Evolutionary conservation across 108 stramenopile species (phyloP).

Genomic region (Nannochloropsis oceanica): DNA sequence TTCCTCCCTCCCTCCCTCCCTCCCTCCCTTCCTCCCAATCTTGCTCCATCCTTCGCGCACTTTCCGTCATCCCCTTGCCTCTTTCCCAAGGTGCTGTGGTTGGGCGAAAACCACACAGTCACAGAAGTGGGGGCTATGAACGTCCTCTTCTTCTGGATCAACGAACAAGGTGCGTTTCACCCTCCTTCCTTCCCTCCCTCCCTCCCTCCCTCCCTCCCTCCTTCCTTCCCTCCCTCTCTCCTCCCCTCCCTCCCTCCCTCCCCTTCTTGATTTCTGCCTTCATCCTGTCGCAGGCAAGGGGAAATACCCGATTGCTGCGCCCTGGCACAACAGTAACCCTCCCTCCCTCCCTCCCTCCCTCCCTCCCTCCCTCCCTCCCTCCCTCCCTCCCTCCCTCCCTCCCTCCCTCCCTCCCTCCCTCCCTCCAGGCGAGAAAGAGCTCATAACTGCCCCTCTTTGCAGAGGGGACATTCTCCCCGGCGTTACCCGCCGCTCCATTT

Average conservation of each 20-base stretch:
- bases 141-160: slow-evolving; percentile 65
- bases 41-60: background rate
- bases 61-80: too few relatives aligned
- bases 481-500: slow-evolving; percentile 67
- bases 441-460: slow-evolving; percentile 66
- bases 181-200: background rate
- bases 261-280: background rate
- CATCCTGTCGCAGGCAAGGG: background rate
- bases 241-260: background rate
- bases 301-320: too few relatives aligned
- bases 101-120: slow-evolving; percentile 64
- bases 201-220: background rate
- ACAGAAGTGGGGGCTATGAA: slow-evolving; percentile 98
- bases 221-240: too few relatives aligned
- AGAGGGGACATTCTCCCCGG: slow-evolving; percentile 80
- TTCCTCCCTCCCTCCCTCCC: background rate
- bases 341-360: too few relatives aligned
- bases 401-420: too few relatives aligned
- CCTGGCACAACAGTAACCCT: too few relatives aligned
- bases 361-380: too few relatives aligned
- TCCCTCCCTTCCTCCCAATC: background rate
- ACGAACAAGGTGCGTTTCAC: slow-evolving; percentile 24
- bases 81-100: slow-evolving; percentile 83
- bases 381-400: too few relatives aligned
- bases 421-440: slow-evolving; percentile 38